Conservation (phyloP, 192 early-diverging fungal genomes). For the Blastocladiella britannica region DNA sequence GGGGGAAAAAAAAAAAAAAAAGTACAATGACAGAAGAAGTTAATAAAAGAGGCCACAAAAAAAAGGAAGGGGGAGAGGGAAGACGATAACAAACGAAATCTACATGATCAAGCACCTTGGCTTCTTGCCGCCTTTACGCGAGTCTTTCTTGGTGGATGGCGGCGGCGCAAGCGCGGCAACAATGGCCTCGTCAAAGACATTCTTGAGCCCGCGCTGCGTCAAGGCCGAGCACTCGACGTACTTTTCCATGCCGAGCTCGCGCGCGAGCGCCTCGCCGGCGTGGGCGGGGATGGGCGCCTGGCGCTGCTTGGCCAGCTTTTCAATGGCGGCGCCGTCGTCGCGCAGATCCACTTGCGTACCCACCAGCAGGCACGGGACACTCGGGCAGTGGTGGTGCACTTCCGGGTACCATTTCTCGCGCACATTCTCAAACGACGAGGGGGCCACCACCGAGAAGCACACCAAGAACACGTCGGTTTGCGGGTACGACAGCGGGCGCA, state of each 20-base stretch:
- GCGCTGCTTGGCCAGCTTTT: constrained; percentile 56
- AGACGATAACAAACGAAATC: too few relatives aligned
- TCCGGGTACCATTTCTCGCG: constrained; percentile 94
- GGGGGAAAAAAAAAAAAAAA: too few relatives aligned
- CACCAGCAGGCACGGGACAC: constrained; percentile 83
- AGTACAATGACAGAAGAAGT: too few relatives aligned
- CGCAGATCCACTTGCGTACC: constrained; percentile 83
- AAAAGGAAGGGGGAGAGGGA: too few relatives aligned
- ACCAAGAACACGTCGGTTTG: constrained; percentile 91
- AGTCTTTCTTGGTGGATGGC: constrained; percentile 31
- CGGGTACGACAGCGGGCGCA: constrained; percentile 82
- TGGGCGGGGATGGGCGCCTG: constrained; percentile 63
- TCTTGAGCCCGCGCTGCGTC: constrained; percentile 84
- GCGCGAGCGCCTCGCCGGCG: constrained; percentile 60
- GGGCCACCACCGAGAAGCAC: constrained; percentile 78
- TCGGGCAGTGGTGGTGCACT: constrained; percentile 87
- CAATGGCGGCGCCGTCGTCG: constrained; percentile 54
- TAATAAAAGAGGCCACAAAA: too few relatives aligned
- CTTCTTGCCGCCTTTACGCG: too few relatives aligned
- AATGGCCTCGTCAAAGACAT: constrained; percentile 93
- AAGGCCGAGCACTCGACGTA: constrained; percentile 84
- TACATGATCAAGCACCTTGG: constrained; percentile 64
- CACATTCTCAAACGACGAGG: constrained; percentile 86
- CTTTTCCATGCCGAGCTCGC: constrained; percentile 68
- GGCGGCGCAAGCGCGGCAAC: constrained; percentile 88